Conservation (phyloP, 2,329 filamentous ascomycete species). For the Monosporascus sp. region DNA sequence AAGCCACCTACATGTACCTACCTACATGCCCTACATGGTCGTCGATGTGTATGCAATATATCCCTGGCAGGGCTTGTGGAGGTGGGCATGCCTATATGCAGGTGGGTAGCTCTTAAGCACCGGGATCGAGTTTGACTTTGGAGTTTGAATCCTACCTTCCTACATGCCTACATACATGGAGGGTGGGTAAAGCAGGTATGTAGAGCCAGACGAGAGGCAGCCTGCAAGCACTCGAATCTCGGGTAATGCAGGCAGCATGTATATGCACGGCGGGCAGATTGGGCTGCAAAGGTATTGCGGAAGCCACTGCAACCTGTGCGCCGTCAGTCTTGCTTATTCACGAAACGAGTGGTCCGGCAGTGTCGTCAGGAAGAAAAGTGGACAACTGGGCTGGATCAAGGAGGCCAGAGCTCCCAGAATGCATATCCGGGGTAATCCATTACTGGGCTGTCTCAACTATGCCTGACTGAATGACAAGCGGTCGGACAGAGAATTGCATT, state of each 20-base stretch:
- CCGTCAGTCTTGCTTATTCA: constrained; percentile 19
- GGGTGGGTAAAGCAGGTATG: too few species aligned
- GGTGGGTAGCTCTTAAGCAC: background rate
- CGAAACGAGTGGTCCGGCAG: constrained; percentile 14
- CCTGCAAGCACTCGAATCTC: background rate
- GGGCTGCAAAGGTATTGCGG: constrained; percentile 23
- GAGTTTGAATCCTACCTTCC: background rate
- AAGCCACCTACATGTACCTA: too few species aligned
- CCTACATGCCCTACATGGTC: too few species aligned
- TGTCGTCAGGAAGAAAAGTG: background rate
- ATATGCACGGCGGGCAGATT: constrained; percentile 18
- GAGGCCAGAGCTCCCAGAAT: background rate
- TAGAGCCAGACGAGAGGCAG: too few species aligned
- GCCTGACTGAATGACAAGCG: background rate
- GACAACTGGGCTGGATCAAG: background rate
- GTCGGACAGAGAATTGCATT: background rate
- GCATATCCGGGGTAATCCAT: background rate
- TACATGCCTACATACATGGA: too few species aligned
- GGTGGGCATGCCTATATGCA: background rate
- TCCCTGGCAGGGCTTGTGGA: too few species aligned
- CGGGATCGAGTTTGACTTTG: background rate
- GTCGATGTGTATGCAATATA: too few species aligned
- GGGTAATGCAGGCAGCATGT: background rate
- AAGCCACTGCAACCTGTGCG: constrained; percentile 17
- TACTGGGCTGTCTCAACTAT: background rate